These are phyloP conservation scores for Candida ponderosae DNA, from an alignment of 805 yeast genomes.

Conservation along the genomic window DNA sequence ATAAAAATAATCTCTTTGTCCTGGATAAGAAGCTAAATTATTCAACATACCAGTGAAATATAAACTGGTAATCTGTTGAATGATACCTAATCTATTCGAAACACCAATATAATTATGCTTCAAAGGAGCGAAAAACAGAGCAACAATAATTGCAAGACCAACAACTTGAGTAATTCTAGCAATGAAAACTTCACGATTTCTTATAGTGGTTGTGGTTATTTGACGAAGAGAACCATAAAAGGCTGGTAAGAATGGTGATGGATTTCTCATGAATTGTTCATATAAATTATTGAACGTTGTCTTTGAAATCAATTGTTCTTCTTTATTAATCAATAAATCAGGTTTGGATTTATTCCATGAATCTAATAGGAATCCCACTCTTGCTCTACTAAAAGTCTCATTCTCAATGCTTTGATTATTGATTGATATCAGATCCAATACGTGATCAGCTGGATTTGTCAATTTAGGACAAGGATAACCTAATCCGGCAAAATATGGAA, in stretches of 20 bases:
- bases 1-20: constrained; percentile 68
- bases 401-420: constrained; percentile 12
- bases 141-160: constrained; percentile 60
- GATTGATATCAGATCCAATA: constrained; percentile 61
- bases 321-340: background rate
- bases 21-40: constrained; percentile 69
- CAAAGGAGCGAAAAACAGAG: constrained; percentile 61
- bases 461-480: constrained; percentile 53
- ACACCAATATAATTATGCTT: constrained; percentile 41
- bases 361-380: constrained; percentile 8
- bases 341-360: constrained; percentile 7
- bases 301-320: background rate
- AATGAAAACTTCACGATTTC: constrained; percentile 48
- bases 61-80: constrained; percentile 65
- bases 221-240: constrained; percentile 13
- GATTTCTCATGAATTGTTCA: constrained; percentile 9
- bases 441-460: constrained; percentile 69
- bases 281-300: constrained; percentile 8
- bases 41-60: constrained; percentile 79
- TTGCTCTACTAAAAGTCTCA: constrained; percentile 8
- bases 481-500: constrained; percentile 36
- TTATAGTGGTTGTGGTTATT: constrained; percentile 21
- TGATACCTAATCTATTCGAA: constrained; percentile 62
- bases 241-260: constrained; percentile 12
- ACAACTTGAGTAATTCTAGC: constrained; percentile 61